These are phyloP conservation scores for Aspergillus baeticus DNA, from an alignment of 495 filamentous ascomycete genomes.

Conservation along the genomic window DNA sequence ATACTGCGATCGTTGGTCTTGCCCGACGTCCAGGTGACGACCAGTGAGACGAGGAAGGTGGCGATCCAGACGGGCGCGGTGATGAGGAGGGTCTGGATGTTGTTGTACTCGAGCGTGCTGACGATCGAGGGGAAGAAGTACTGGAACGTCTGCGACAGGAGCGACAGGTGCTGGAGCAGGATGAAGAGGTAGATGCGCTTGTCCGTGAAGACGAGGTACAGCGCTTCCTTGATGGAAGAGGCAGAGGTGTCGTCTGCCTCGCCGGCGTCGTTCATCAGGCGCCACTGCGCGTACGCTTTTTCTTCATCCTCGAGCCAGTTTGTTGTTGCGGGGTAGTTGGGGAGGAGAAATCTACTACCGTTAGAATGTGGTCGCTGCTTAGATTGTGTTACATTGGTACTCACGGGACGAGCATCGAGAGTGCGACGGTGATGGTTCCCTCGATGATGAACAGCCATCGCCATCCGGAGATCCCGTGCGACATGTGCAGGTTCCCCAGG, in stretches of 20 bases:
- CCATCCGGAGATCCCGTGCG: conserved; percentile 59
- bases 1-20: conserved; percentile 72
- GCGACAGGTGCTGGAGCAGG: conserved; percentile 32
- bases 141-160: conserved; percentile 59
- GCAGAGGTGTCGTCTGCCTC: conserved; percentile 56
- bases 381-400: neutral
- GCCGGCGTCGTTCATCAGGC: conserved; percentile 74
- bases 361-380: conserved; percentile 10
- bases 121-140: conserved; percentile 88
- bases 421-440: conserved; percentile 45
- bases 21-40: conserved; percentile 74
- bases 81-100: conserved; percentile 67
- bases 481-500: conserved; percentile 29
- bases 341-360: conserved; percentile 58
- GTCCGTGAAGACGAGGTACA: conserved; percentile 29
- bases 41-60: conserved; percentile 65
- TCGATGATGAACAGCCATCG: conserved; percentile 80
- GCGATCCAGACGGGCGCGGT: conserved; percentile 75
- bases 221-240: conserved; percentile 24
- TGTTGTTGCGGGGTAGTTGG: conserved; percentile 77
- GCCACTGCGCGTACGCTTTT: conserved; percentile 64
- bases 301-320: conserved; percentile 69
- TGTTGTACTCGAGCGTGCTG: conserved; percentile 62
- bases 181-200: conserved; percentile 39
- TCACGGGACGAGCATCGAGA: conserved; percentile 26